Conservation (phyloP, 2,329 filamentous ascomycete species). For the Ophiostoma tasmaniense region DNA sequence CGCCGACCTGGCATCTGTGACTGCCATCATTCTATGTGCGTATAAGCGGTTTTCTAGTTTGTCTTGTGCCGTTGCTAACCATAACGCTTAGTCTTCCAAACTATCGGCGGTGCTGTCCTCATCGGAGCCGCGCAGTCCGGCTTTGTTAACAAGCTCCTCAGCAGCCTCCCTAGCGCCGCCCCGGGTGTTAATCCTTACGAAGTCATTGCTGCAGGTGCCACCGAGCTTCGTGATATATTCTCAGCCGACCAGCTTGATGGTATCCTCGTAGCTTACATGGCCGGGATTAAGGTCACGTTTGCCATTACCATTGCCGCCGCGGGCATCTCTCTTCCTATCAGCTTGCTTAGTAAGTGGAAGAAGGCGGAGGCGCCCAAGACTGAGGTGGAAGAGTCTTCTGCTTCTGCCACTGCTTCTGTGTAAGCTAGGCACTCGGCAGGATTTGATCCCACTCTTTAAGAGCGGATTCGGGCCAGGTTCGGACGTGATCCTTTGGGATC, state of each 20-base stretch:
- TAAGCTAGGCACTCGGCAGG: not conserved
- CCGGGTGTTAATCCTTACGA: slow-evolving; percentile 13
- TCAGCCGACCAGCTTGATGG: slow-evolving; percentile 33
- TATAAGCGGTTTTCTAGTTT: not conserved
- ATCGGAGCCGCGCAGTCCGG: slow-evolving; percentile 35
- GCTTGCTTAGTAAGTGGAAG: slow-evolving; percentile 22
- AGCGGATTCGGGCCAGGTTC: not conserved
- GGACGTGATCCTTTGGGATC: not conserved
- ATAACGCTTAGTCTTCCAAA: slow-evolving; percentile 30
- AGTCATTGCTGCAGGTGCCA: slow-evolving; percentile 34
- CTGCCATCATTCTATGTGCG: slow-evolving; percentile 29
- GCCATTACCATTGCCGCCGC: slow-evolving; percentile 19
- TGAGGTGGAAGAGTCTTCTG: not conserved
- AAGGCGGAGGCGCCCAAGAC: slow-evolving; percentile 15
- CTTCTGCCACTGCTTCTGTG: not conserved
- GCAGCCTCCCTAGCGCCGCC: slow-evolving; percentile 21
- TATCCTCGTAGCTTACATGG: slow-evolving; percentile 49
- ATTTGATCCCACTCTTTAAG: not conserved
- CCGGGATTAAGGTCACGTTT: slow-evolving; percentile 29
- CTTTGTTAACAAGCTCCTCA: slow-evolving; percentile 32
- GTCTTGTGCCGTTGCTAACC: not conserved
- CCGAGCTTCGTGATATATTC: slow-evolving; percentile 43
- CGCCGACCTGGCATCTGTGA: slow-evolving; percentile 32
- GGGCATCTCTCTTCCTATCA: slow-evolving; percentile 25
- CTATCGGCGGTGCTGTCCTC: slow-evolving; percentile 40